Conservation (phyloP, 2,329 filamentous ascomycete species). For the Epichloe glyceriae region DNA sequence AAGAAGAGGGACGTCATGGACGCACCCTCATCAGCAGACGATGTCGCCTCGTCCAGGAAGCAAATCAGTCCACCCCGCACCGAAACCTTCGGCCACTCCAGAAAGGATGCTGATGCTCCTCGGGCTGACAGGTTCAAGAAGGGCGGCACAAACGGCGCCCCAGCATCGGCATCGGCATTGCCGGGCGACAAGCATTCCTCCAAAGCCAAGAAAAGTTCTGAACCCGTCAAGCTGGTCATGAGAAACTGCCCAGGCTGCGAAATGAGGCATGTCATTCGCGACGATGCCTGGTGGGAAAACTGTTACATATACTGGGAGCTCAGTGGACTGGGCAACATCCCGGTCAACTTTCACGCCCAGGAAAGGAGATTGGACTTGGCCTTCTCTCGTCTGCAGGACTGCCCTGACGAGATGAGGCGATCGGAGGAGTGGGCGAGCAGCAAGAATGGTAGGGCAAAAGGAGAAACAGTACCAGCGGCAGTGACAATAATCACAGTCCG, state of each 20-base stretch:
- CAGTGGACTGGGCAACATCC: conserved; percentile 1
- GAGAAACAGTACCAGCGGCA: not conserved
- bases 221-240: not conserved
- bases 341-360: not conserved
- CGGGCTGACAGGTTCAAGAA: not conserved
- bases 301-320: conserved; percentile 7
- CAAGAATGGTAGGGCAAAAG: not conserved
- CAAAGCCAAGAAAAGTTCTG: not conserved
- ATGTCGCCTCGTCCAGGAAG: not conserved
- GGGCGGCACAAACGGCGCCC: not conserved
- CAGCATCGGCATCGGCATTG: not conserved
- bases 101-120: not conserved
- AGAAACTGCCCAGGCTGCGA: conserved; percentile 5
- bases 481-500: not conserved
- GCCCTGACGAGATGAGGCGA: conserved; percentile 1
- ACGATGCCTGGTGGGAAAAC: conserved; percentile 9
- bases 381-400: not conserved
- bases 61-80: not conserved
- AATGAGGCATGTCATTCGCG: conserved; percentile 3
- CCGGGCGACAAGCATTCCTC: not conserved
- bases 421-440: conserved; percentile 1
- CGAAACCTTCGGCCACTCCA: not conserved
- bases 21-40: not conserved
- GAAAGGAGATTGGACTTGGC: not conserved
- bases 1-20: not conserved